These are phyloP conservation scores for Musa itinerans DNA, from an alignment of 176 grass and related monocot species.

Conservation along the genomic window DNA sequence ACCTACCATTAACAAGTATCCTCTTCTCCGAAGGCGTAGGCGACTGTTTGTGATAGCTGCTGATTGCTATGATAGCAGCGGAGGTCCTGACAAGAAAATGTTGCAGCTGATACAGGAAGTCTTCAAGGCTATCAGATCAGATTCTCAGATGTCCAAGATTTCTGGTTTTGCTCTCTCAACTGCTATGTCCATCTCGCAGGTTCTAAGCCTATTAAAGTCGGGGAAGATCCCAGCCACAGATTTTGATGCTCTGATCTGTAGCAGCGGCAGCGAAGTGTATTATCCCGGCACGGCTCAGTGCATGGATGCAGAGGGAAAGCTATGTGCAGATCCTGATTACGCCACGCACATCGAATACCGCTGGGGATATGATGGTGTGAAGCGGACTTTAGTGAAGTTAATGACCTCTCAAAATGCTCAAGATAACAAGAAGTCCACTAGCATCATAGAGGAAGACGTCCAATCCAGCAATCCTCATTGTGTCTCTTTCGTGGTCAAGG, in stretches of 20 bases:
- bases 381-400: conserved; percentile 51
- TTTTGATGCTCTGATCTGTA: conserved; percentile 81
- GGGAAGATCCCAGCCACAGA: conserved; percentile 57
- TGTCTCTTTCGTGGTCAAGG: conserved; percentile 68
- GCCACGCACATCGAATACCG: conserved; percentile 76
- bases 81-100: conserved; percentile 60
- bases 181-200: conserved; percentile 70
- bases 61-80: conserved; percentile 67
- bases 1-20: conserved; percentile 55
- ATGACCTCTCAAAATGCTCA: conserved; percentile 32
- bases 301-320: conserved; percentile 55
- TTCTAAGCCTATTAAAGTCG: conserved; percentile 47
- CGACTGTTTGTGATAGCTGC: conserved; percentile 70
- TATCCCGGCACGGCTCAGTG: conserved; percentile 72
- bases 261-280: conserved; percentile 87
- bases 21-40: conserved; percentile 59
- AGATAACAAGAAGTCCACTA: conserved; percentile 14
- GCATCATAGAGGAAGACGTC: conserved; percentile 43
- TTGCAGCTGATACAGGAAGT: conserved; percentile 75
- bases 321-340: conserved; percentile 82
- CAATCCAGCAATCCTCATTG: conserved; percentile 69
- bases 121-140: conserved; percentile 65
- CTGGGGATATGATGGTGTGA: conserved; percentile 69
- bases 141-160: conserved; percentile 86
- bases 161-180: conserved; percentile 86